phyloP scores from a whole-genome alignment of 2,329 filamentous ascomycete genomes.

The Claviceps purpurea region DNA sequence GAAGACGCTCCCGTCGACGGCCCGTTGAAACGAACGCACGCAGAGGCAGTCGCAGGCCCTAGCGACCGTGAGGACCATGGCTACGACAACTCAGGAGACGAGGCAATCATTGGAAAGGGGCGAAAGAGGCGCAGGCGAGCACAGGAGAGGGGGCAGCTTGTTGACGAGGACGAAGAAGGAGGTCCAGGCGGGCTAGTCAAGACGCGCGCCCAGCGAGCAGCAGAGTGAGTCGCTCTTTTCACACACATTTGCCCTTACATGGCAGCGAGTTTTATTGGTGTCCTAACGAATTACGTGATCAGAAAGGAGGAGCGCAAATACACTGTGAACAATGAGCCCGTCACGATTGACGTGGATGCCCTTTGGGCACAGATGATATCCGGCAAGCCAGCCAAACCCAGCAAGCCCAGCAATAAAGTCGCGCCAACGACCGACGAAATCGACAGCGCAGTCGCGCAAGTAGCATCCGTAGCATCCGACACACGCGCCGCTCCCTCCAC shows the following conservation, averaged over 20 bases:
- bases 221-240: constrained; percentile 34
- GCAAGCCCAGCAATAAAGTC: background rate
- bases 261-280: background rate
- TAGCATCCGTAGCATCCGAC: constrained; percentile 12
- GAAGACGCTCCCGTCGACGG: constrained; percentile 22
- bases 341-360: constrained; percentile 59
- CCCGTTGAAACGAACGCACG: constrained; percentile 13
- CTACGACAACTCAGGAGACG: constrained; percentile 59
- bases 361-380: constrained; percentile 55
- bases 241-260: background rate
- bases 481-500: background rate
- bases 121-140: constrained; percentile 38
- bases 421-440: background rate
- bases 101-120: constrained; percentile 51
- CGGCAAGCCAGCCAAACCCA: constrained; percentile 13
- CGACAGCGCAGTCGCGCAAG: constrained; percentile 6
- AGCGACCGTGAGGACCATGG: constrained; percentile 29
- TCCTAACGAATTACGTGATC: background rate
- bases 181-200: constrained; percentile 54
- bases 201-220: constrained; percentile 56
- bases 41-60: constrained; percentile 10
- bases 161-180: constrained; percentile 37
- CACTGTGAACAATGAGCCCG: constrained; percentile 38
- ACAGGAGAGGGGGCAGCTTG: constrained; percentile 21
- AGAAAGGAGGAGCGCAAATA: constrained; percentile 46